Base-by-base conservation (phyloP, 129 eudicot species). In the Cynara cardunculus region DNA sequence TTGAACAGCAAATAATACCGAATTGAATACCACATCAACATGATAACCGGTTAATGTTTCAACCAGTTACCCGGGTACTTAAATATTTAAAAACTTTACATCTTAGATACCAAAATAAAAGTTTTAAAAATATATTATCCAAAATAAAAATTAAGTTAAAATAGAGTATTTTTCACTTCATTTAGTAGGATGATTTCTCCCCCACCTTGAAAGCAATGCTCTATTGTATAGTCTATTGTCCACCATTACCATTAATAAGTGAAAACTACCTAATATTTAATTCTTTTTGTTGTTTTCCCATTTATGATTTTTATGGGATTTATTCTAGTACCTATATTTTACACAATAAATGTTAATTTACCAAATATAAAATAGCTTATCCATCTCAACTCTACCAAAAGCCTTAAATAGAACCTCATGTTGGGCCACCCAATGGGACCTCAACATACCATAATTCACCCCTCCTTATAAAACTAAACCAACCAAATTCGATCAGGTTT, bases 401-500 rank as follows among this genome's bases (percentile, higher is more conserved):
- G 16, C 28, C 35, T 59, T 41, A 59, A 56, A 31, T 61, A 56
- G 73, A 72, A 65, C 65, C 64, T 13, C 13, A 41, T 22, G 73
- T 53, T 64, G 67, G 68, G 27, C 9, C 30, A 80, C 66, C 16
- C 49, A 72, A 80, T 80, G 56, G 68, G 86, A 11, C 78, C 85
- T 35, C 61, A 56, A 25, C 41, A 75, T 71, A 37, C 62, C 73
- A 73, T 19, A 34, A 65, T 53, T 69, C 31, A 53, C 49, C 72
- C 81, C 68, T 5, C 0, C 0, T 0, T n/a, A n/a, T n/a, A n/a
- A 18, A 56, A 18, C 1, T 2, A 56, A 56, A n/a, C 65, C 65
- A 56, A 56, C 9, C 24, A 56, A 56, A 56, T 56, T 2, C n/a
- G n/a, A n/a, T n/a, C n/a, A n/a, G n/a, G n/a, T n/a, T n/a, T n/a